Percentiles rank a stretch among this genome's conserved stretches.
Evolutionary conservation across 2,329 filamentous ascomycete species (phyloP).

Genomic region (Trichophyton verrucosum): DNA sequence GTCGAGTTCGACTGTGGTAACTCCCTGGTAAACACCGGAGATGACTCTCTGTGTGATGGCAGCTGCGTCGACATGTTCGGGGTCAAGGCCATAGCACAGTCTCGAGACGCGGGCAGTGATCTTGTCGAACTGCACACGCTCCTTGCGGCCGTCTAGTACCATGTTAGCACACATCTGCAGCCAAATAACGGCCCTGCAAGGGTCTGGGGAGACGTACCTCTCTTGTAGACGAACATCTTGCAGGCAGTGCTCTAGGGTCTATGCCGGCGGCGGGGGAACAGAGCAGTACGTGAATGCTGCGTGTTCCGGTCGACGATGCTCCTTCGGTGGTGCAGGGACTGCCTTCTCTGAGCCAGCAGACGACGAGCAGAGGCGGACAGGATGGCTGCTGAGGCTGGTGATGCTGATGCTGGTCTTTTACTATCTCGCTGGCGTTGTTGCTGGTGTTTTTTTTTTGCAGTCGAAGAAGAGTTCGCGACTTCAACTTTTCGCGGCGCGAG

Average conservation of each 20-base stretch:
- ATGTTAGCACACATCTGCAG: not conserved
- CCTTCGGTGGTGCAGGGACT: not conserved
- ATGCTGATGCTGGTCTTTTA: too few relatives aligned
- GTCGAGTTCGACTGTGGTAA: slow-evolving; percentile 90
- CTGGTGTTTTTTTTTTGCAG: not conserved
- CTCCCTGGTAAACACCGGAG: slow-evolving; percentile 95
- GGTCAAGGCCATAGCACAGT: slow-evolving; percentile 92
- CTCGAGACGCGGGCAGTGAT: slow-evolving; percentile 97
- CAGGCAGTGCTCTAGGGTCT: not conserved
- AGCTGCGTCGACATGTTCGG: slow-evolving; percentile 90
- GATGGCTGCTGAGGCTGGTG: too few relatives aligned
- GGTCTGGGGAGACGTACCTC: slow-evolving; percentile 36
- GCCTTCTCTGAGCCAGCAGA: not conserved
- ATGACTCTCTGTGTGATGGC: slow-evolving; percentile 99
- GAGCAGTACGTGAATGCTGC: not conserved
- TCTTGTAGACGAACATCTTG: slow-evolving; percentile 52
- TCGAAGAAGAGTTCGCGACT: not conserved
- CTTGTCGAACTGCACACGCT: slow-evolving; percentile 99
- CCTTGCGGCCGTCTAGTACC: slow-evolving; percentile 82
- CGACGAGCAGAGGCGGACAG: not conserved
- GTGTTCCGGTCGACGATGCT: not conserved
- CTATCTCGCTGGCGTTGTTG: too few relatives aligned
- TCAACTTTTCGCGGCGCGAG: not conserved
- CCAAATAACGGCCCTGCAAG: not conserved
- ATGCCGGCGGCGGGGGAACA: not conserved